Evolutionary conservation across 257 asterid species (phyloP).

Genomic region (Ehretia macrophylla): DNA sequence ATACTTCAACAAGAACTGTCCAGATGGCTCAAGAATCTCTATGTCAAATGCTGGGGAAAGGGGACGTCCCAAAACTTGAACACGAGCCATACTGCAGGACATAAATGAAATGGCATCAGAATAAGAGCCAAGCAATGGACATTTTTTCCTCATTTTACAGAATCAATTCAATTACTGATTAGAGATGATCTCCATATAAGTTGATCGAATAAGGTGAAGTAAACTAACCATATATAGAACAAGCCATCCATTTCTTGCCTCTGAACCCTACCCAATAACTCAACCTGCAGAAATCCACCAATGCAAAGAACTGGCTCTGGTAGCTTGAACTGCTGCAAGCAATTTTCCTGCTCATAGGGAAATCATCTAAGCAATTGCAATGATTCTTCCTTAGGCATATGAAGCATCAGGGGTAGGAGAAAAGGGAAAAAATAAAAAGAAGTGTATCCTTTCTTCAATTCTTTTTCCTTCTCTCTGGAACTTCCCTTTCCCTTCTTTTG

Average conservation of each 20-base stretch:
- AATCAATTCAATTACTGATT: not conserved
- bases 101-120: not conserved
- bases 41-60: slow-evolving; percentile 56
- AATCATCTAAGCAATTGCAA: not conserved
- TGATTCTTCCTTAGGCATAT: too few species aligned
- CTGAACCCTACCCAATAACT: slow-evolving; percentile 81
- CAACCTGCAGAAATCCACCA: slow-evolving; percentile 73
- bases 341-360: slow-evolving; percentile 40
- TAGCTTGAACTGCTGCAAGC: slow-evolving; percentile 66
- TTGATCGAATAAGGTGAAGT: not conserved
- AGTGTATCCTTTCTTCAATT: too few species aligned
- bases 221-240: slow-evolving; percentile 69
- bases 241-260: slow-evolving; percentile 65
- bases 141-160: too few species aligned
- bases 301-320: slow-evolving; percentile 67
- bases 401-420: too few species aligned
- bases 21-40: slow-evolving; percentile 39
- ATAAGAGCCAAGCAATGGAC: not conserved
- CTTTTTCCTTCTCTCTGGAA: too few species aligned
- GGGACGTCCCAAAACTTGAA: slow-evolving; percentile 61
- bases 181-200: not conserved
- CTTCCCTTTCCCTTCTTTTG: too few species aligned
- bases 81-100: slow-evolving; percentile 48
- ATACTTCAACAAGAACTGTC: slow-evolving; percentile 52
- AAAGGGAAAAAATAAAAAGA: too few species aligned